phyloP scores from a whole-genome alignment of 108 stramenopile species.

The Cyclotella distinguenda region DNA sequence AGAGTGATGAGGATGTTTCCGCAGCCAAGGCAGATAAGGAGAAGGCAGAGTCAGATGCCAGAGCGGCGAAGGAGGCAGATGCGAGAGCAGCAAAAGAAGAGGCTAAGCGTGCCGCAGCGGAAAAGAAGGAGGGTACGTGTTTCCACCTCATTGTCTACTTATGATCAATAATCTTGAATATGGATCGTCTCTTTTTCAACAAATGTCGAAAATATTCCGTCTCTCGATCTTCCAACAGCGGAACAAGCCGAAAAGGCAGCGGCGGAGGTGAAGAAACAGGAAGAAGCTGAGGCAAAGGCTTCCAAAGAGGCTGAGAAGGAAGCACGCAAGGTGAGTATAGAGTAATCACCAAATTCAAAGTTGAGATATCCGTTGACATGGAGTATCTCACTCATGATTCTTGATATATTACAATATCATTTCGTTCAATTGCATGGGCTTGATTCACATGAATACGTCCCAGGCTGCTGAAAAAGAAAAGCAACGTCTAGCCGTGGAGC shows the following conservation, averaged over 20 bases:
- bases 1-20: conserved; percentile 40
- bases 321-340: conserved; percentile 36
- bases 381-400: no score
- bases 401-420: no score
- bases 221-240: conserved; percentile 18
- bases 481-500: conserved; percentile 37
- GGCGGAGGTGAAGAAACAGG: conserved; percentile 43
- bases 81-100: conserved; percentile 47
- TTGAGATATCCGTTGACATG: background rate
- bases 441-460: background rate
- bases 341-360: background rate
- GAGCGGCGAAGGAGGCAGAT: conserved; percentile 26
- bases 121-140: conserved; percentile 19
- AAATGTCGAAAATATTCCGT: background rate
- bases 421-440: background rate
- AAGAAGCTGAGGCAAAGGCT: conserved; percentile 49
- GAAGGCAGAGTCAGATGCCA: conserved; percentile 21
- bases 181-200: background rate
- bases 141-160: background rate
- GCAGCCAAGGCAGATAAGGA: conserved; percentile 51
- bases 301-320: conserved; percentile 47
- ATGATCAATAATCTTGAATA: no score
- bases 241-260: conserved; percentile 48
- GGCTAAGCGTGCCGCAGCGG: conserved; percentile 50
- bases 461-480: conserved; percentile 50